Percentiles rank a stretch among this genome's conserved stretches.
phyloP scores from a whole-genome alignment of 805 yeast species.

The Wickerhamiella kazuoi region DNA sequence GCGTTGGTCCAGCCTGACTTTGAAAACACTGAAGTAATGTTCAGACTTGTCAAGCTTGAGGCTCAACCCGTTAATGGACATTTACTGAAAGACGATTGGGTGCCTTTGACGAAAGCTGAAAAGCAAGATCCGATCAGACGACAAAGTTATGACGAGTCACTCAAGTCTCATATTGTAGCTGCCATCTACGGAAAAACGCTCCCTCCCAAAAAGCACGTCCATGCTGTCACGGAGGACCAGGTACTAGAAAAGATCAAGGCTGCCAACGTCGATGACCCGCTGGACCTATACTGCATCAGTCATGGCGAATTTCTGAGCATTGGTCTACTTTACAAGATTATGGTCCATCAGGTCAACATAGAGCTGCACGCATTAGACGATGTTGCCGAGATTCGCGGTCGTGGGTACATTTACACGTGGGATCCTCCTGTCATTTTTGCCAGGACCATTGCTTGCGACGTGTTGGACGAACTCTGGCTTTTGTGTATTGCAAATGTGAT shows the following conservation, averaged over 20 bases:
- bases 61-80: constrained; percentile 2
- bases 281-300: not conserved
- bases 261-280: not conserved
- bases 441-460: constrained; percentile 3
- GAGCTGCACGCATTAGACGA: constrained; percentile 4
- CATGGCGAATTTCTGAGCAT: constrained; percentile 1
- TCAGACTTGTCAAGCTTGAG: constrained; percentile 5
- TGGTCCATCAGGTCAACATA: constrained; percentile 6
- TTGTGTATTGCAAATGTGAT: constrained; percentile 6
- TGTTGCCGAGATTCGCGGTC: not conserved
- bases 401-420: constrained; percentile 11
- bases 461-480: constrained; percentile 10
- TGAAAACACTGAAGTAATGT: constrained; percentile 10
- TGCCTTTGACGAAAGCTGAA: constrained; percentile 2
- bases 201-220: not conserved
- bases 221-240: not conserved
- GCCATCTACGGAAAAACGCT: constrained; percentile 2
- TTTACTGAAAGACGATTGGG: not conserved
- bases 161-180: constrained; percentile 6
- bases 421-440: constrained; percentile 15
- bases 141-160: constrained; percentile 4
- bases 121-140: not conserved
- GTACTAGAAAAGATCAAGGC: not conserved
- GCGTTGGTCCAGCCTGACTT: constrained; percentile 15
- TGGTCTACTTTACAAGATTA: constrained; percentile 6